Evolutionary conservation across 2,329 filamentous ascomycete species (phyloP), one percentile per base, ranked within the genome.

Genomic region (Colletotrichum salicis): DNA sequence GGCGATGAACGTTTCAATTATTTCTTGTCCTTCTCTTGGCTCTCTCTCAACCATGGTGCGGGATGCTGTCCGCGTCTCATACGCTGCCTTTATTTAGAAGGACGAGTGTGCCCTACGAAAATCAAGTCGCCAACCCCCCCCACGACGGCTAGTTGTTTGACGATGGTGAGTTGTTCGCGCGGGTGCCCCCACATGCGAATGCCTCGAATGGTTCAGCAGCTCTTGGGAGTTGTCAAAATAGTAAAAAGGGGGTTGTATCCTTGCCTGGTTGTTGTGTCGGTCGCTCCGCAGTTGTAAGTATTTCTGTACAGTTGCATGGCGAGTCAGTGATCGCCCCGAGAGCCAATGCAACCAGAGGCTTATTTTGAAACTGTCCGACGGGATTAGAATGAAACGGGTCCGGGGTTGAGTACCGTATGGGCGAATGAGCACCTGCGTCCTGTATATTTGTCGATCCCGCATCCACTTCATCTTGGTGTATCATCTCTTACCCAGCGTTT

Each of bases 1-100:
- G 69, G 64, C 69, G 65, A 64, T 59, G 35, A 69, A 71, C 69
- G 69, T 71, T 71, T 71, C 69, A 69, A 69, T 58, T 55, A 37
- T 60, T 45, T 48, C 33, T 56, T 33, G 51, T 35, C 27, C 48
- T 11, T 60, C 27, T 64, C 69, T 71, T 71, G 69, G 69, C 69
- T 22, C 51, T 4, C 19, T 29, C 33, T 4, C 19, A 13, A 6
- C 15, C 19, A 19, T 67, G 24, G 37, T 19, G 57, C 69, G 69
- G 69, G 54, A 54, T 13, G 35, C 13, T 69, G 45, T 64, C 59
- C 69, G 55, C 59, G 69, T 69, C 69, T 71, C 59, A 31, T 11
- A 19, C 59, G n/a, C 7, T 8, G 56, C 33, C 33, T 66, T 68
- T 62, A 61, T 68, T 71, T 71, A 68, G 64, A 51, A 15, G 27